These are phyloP conservation scores for Plasmodium billcollinsi DNA, from an alignment of 169 alveolate species.

Conservation along the genomic window DNA sequence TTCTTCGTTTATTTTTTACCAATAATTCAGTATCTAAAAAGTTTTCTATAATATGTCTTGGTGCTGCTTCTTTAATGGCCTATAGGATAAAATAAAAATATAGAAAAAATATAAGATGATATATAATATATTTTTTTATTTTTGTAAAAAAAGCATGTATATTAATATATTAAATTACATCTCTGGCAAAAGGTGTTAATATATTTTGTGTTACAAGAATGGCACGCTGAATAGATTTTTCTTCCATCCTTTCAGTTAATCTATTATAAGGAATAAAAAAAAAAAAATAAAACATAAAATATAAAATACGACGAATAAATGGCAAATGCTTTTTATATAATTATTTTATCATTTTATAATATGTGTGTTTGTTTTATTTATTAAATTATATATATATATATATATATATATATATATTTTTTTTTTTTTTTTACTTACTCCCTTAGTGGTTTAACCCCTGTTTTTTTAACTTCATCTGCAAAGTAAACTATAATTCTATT, in stretches of 20 bases:
- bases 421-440: conserved; percentile 83
- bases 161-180: conserved; percentile 76
- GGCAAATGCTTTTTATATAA: neutral
- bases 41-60: conserved; percentile 92
- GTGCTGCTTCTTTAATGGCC: conserved; percentile 94
- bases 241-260: conserved; percentile 94
- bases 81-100: conserved; percentile 9
- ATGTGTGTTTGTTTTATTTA: neutral
- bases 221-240: conserved; percentile 92
- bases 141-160: conserved; percentile 3
- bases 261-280: conserved; percentile 48
- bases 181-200: conserved; percentile 94
- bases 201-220: conserved; percentile 93
- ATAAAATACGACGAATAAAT: too few relatives aligned
- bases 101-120: conserved; percentile 3
- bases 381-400: neutral
- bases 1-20: conserved; percentile 73
- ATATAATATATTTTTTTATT: neutral
- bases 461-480: conserved; percentile 93
- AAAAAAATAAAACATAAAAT: too few relatives aligned
- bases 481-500: conserved; percentile 90
- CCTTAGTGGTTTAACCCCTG: conserved; percentile 95
- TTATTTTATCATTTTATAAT: neutral
- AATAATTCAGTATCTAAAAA: conserved; percentile 92
- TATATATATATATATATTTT: too few relatives aligned